Percentiles rank a stretch among this genome's conserved stretches.
phyloP scores from a whole-genome alignment of 2,329 filamentous ascomycete genomes.

The Dendrostoma leiphaemia region DNA sequence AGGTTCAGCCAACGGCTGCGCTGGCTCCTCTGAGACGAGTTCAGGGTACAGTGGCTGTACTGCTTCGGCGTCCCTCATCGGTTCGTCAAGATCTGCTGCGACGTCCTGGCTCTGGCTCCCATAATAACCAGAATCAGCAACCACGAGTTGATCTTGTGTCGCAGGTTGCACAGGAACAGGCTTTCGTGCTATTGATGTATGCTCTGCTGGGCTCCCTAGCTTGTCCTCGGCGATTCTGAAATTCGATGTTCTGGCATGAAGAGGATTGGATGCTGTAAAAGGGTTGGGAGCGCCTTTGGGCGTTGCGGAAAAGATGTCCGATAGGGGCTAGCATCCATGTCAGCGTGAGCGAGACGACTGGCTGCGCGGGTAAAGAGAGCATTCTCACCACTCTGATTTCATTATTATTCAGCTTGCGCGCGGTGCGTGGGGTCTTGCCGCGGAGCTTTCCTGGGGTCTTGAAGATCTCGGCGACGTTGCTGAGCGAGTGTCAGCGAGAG shows the following conservation, averaged over 20 bases:
- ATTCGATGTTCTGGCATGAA: conserved; percentile 53
- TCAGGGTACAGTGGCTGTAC: conserved; percentile 9
- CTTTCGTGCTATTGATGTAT: conserved; percentile 26
- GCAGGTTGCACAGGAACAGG: conserved; percentile 34
- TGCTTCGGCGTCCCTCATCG: conserved; percentile 1
- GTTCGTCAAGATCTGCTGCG: conserved; percentile 33
- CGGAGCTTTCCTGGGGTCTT: conserved; percentile 86
- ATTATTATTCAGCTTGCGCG: conserved; percentile 55
- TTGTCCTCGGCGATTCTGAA: conserved; percentile 59
- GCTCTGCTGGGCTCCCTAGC: conserved; percentile 31
- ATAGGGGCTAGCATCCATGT: conserved; percentile 50
- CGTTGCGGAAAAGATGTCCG: conserved; percentile 56
- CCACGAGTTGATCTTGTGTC: conserved; percentile 29
- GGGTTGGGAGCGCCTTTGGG: conserved; percentile 54
- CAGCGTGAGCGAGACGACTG: conserved; percentile 21
- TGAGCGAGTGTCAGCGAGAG: conserved; percentile 34
- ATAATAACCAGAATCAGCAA: conserved; percentile 69
- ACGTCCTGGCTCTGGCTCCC: conserved; percentile 59
- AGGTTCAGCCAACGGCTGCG: conserved; percentile 9
- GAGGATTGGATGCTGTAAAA: conserved; percentile 46
- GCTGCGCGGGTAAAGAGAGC: not conserved
- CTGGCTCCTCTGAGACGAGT: not conserved
- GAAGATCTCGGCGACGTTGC: conserved; percentile 91
- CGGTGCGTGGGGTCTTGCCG: conserved; percentile 75
- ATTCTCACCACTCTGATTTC: conserved; percentile 62